phyloP scores from a whole-genome alignment of 106 monocot species.

The Dendrobium officinale region DNA sequence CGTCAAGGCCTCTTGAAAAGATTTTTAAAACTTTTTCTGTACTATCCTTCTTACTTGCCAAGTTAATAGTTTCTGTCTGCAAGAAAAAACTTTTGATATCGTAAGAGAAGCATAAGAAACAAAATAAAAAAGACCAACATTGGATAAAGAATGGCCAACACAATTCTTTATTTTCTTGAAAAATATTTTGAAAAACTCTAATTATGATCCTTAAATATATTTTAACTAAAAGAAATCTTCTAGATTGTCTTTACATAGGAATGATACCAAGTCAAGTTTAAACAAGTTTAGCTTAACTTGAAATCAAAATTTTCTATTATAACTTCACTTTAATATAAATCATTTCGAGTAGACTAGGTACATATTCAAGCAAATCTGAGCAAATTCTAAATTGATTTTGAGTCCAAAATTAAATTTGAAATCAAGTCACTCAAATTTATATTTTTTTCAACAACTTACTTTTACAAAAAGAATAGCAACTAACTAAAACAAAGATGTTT shows the following conservation, averaged over 20 bases:
- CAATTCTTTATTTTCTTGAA: neutral
- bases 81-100: constrained; percentile 4
- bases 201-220: neutral
- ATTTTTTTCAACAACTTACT: neutral
- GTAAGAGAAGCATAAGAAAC: neutral
- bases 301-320: neutral
- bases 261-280: neutral
- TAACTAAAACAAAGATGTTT: neutral
- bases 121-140: neutral
- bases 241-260: neutral
- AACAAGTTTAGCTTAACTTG: neutral
- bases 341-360: neutral
- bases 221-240: neutral
- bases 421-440: neutral
- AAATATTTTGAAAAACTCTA: neutral
- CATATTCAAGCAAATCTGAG: neutral
- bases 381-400: neutral
- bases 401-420: neutral
- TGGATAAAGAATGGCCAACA: neutral
- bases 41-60: constrained; percentile 29
- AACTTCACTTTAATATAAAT: neutral
- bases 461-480: neutral
- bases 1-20: constrained; percentile 48
- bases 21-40: constrained; percentile 36
- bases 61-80: constrained; percentile 83